Conservation (phyloP, 106 monocot species). For the Dactylorhiza incarnata region DNA sequence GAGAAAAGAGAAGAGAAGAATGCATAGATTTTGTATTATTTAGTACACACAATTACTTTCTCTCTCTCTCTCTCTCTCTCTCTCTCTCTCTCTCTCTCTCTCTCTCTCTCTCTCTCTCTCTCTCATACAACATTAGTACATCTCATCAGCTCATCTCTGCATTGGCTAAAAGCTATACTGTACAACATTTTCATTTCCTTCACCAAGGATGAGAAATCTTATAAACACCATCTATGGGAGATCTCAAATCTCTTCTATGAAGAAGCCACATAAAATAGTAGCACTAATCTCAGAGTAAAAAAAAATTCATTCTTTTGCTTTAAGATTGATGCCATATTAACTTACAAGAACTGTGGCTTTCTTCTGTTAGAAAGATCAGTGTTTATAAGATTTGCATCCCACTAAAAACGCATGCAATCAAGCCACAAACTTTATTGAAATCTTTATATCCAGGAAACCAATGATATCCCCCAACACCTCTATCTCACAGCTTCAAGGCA, state of each 20-base stretch:
- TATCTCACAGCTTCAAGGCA: neutral
- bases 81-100: conserved; percentile 4
- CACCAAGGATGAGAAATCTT: neutral
- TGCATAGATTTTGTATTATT: neutral
- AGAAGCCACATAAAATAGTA: no score
- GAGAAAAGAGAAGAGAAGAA: neutral
- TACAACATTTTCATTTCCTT: neutral
- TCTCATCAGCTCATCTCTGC: neutral
- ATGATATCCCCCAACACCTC: neutral
- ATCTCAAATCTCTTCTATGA: no score
- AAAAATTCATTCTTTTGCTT: no score
- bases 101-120: neutral
- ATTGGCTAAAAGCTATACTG: no score
- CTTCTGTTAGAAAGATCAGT: no score
- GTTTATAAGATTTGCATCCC: no score
- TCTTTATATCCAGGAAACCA: neutral
- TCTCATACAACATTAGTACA: no score
- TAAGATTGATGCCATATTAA: no score
- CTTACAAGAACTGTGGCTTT: no score
- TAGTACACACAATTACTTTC: neutral
- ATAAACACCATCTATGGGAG: no score
- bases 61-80: neutral
- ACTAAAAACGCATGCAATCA: no score
- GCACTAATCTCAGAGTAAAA: no score
- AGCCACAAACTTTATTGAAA: neutral